Conservation (phyloP, 805 yeast genomes). For the Huiozyma sinensis region DNA sequence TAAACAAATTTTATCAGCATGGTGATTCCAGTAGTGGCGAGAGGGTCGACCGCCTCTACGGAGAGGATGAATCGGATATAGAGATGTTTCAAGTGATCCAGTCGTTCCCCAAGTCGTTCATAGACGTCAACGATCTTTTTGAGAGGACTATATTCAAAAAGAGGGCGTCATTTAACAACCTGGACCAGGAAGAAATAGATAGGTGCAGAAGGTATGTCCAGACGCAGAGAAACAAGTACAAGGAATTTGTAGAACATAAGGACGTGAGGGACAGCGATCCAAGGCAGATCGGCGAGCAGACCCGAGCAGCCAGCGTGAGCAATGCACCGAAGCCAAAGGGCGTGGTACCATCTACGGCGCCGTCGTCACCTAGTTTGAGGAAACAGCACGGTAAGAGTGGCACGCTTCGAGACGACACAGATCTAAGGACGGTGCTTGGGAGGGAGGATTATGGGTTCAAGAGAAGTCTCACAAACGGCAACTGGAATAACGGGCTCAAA, state of each 20-base stretch:
- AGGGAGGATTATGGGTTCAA: slow-evolving; percentile 34
- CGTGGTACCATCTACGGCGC: slow-evolving; percentile 16
- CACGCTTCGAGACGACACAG: background rate
- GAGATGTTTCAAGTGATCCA: slow-evolving; percentile 79
- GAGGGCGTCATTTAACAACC: slow-evolving; percentile 57
- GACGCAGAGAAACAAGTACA: slow-evolving; percentile 40
- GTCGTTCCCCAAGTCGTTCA: slow-evolving; percentile 58
- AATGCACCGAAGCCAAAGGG: slow-evolving; percentile 6
- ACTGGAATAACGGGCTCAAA: slow-evolving; percentile 52
- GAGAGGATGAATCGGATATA: slow-evolving; percentile 36
- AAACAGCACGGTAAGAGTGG: too few species aligned
- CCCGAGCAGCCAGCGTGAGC: background rate
- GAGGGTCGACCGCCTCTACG: background rate
- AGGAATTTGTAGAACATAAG: slow-evolving; percentile 11
- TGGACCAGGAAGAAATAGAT: slow-evolving; percentile 73
- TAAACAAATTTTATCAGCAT: too few species aligned
- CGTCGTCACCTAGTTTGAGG: slow-evolving; percentile 24
- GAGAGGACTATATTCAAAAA: slow-evolving; percentile 63
- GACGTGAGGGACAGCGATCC: slow-evolving; percentile 6
- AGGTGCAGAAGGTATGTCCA: slow-evolving; percentile 71
- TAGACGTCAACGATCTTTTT: slow-evolving; percentile 60
- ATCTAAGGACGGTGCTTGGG: background rate
- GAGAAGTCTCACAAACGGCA: slow-evolving; percentile 39
- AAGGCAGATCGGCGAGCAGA: background rate
- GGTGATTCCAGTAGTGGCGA: background rate